Evolutionary conservation across 208 protist species (phyloP).

Genomic region (Strigomonas culicis): DNA sequence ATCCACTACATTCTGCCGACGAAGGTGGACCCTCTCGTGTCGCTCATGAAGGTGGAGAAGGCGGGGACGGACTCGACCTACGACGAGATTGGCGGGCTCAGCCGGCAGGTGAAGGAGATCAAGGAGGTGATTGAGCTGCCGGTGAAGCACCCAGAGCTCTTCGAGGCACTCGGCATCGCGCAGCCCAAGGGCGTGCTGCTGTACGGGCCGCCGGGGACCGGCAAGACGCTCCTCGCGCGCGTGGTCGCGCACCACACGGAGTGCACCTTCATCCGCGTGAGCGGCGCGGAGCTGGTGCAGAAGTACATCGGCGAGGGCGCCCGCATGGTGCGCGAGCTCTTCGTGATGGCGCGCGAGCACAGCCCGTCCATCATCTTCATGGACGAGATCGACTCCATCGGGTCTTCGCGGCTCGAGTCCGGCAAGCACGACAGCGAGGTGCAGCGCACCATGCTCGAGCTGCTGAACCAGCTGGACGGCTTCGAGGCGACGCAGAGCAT

Average conservation of each 20-base stretch:
- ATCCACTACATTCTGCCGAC: slow-evolving; percentile 98
- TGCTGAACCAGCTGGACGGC: slow-evolving; percentile 99
- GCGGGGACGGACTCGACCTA: slow-evolving; percentile 99
- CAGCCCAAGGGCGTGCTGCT: slow-evolving; percentile 96
- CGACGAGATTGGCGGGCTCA: slow-evolving; percentile 99
- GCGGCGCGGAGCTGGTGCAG: slow-evolving; percentile 99
- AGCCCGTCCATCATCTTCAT: slow-evolving; percentile 99
- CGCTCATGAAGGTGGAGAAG: slow-evolving; percentile 99
- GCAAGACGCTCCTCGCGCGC: slow-evolving; percentile 99
- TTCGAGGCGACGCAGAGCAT: slow-evolving; percentile 98
- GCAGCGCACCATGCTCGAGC: slow-evolving; percentile 99
- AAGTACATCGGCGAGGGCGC: slow-evolving; percentile 99
- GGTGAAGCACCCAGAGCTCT: slow-evolving; percentile 98
- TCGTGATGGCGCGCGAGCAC: slow-evolving; percentile 99
- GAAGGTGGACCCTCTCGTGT: slow-evolving; percentile 98
- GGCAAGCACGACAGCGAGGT: slow-evolving; percentile 98
- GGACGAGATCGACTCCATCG: slow-evolving; percentile 99
- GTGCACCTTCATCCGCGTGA: slow-evolving; percentile 99
- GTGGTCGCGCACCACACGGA: slow-evolving; percentile 99
- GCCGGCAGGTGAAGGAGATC: slow-evolving; percentile 98
- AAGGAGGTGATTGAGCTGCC: slow-evolving; percentile 99
- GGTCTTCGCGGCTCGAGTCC: slow-evolving; percentile 99
- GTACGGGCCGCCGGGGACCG: slow-evolving; percentile 98
- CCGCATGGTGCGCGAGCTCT: slow-evolving; percentile 99
- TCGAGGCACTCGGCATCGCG: slow-evolving; percentile 99